A percentile compares a stretch with the other conserved stretches of the same genome.
These are phyloP conservation scores for Stentor roeselii DNA, from an alignment of 73 alveolate genomes.

Conservation along the genomic window DNA sequence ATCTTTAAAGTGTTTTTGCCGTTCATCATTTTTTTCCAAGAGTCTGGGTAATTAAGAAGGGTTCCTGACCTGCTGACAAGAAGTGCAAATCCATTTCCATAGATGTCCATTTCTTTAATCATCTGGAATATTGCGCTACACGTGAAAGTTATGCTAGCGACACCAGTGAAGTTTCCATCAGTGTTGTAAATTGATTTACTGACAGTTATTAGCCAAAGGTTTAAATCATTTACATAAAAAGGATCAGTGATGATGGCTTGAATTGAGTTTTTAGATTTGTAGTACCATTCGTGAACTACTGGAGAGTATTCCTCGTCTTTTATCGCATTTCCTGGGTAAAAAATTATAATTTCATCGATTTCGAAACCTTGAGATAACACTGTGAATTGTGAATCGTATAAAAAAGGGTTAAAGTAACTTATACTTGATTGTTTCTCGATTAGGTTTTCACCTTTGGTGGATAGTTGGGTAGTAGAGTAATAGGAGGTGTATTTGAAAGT, in stretches of 20 bases:
- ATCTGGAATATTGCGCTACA: background rate
- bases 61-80: constrained; percentile 12
- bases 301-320: background rate
- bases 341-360: background rate
- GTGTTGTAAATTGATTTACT: background rate
- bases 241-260: background rate
- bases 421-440: background rate
- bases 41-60: background rate
- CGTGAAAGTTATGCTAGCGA: background rate
- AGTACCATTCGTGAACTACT: background rate
- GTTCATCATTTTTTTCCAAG: background rate
- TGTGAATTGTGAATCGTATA: background rate
- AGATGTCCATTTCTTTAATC: background rate
- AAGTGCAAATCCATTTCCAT: background rate
- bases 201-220: background rate
- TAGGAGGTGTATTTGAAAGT: background rate
- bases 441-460: background rate
- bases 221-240: background rate
- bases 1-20: background rate
- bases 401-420: background rate
- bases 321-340: background rate
- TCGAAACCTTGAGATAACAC: background rate
- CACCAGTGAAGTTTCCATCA: background rate
- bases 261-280: background rate
- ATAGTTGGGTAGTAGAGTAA: background rate